Base-by-base conservation (phyloP, 176 grass and related monocot genomes). In the Microstegium vimineum region DNA sequence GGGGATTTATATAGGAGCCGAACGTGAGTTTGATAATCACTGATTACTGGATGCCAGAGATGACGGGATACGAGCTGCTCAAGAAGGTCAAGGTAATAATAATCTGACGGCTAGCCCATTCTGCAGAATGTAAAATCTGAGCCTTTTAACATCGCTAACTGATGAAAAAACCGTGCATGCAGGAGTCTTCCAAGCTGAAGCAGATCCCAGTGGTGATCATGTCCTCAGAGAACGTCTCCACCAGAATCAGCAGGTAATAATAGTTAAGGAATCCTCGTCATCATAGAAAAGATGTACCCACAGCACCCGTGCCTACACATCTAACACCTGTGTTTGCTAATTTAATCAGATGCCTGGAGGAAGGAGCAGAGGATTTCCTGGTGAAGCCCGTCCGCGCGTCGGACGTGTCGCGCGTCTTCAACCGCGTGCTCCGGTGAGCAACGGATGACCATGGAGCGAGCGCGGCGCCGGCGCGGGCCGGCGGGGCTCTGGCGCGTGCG, bases 1-100 rank as follows among this genome's bases (percentile, higher is more conserved):
- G 40, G 26, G 1, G 30, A 78, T 75, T 66, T 41, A 75, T 15
- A n/a, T 57, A 98, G 96, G 96, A 99, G 83, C 83, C 85, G 27
- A 93, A 91, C 32, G 89, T 99, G 81, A 88, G 89, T 71, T 89
- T 99, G 96, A 95, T 99, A 54, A 94, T 99, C 20, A 99, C 93
- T 3, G 96, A 99, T 75, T 99, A 99, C 76, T 99, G 96, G 82
- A 99, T 99, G 96, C 93, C 96, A 45, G 91, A 99, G 73, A 99
- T 95, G 96, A 99, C 89, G 63, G 96, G 96, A 34, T 99, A 94
- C 74, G 91, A 95, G 41, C 93, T 99, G 18, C 89, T 99, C 4
- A 95, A 94, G 80, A 93, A 87, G 72, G 77, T 99, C 60, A 99
- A 99, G 89, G 95, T 98, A 30, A 59, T 1, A 32, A n/a, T 15